These are phyloP conservation scores for Lanmaoa pseudosensibilis DNA, from an alignment of 768 basidiomycete species.

Conservation along the genomic window DNA sequence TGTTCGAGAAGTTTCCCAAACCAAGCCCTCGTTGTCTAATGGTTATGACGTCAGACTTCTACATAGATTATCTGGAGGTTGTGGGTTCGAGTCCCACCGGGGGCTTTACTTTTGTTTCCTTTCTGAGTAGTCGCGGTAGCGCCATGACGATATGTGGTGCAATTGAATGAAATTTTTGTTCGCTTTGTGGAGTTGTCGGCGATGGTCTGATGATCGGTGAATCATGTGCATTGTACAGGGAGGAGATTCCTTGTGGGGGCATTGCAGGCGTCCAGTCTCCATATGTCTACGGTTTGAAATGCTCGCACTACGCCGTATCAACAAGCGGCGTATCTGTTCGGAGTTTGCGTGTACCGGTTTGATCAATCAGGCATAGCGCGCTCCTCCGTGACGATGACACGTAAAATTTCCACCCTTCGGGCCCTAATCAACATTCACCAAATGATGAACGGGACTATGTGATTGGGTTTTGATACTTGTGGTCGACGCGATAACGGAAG, in stretches of 20 bases:
- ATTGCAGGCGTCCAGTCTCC: background rate
- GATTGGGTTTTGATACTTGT: background rate
- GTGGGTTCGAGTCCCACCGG: conserved; percentile 86
- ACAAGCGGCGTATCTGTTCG: background rate
- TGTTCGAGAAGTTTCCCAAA: background rate
- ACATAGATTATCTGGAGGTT: conserved; percentile 81
- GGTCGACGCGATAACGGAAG: conserved; percentile 1
- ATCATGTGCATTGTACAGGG: background rate
- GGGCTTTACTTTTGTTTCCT: conserved; percentile 45
- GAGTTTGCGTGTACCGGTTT: conserved; percentile 6
- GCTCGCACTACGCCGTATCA: background rate
- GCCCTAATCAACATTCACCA: background rate
- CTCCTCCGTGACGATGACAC: conserved; percentile 10
- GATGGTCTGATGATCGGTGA: background rate
- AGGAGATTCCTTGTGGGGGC: background rate
- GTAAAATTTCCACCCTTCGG: conserved; percentile 22
- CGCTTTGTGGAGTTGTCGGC: no score
- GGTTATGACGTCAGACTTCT: conserved; percentile 92
- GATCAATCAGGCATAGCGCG: conserved; percentile 15
- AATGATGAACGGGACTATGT: background rate
- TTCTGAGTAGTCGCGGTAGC: background rate
- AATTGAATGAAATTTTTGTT: background rate
- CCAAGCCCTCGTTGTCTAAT: conserved; percentile 80
- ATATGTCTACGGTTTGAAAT: background rate
- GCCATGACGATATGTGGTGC: no score